Conservation (phyloP, 306 rosid species). For the Parietaria judaica region DNA sequence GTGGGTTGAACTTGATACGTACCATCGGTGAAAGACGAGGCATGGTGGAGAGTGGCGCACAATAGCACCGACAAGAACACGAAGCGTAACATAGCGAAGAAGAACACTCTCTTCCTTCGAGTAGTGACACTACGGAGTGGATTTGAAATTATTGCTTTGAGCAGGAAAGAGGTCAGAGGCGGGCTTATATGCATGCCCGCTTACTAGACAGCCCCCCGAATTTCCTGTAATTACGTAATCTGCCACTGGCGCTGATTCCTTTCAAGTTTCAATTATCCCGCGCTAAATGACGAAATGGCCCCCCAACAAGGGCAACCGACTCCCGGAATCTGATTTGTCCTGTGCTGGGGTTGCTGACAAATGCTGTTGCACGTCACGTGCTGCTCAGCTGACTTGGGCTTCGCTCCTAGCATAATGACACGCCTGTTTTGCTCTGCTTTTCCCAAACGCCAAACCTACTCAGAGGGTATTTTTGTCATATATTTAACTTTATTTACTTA, state of each 20-base stretch:
- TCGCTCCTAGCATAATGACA: slow-evolving; percentile 3
- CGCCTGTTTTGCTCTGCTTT: background rate
- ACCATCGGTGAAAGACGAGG: slow-evolving; percentile 61
- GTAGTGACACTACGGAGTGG: background rate
- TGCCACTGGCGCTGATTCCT: slow-evolving; percentile 34
- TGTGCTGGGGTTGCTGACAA: slow-evolving; percentile 20
- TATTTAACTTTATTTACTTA: too few relatives aligned
- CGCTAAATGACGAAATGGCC: slow-evolving; percentile 15
- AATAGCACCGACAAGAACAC: slow-evolving; percentile 44
- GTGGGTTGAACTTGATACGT: background rate
- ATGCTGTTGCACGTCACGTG: slow-evolving; percentile 35
- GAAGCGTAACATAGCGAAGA: slow-evolving; percentile 20
- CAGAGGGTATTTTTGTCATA: background rate
- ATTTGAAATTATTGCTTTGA: background rate
- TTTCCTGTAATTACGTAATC: slow-evolving; percentile 12
- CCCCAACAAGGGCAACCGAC: slow-evolving; percentile 4
- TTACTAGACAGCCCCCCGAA: slow-evolving; percentile 25
- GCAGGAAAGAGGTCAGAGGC: slow-evolving; percentile 12
- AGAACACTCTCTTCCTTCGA: background rate
- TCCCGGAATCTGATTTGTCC: slow-evolving; percentile 14
- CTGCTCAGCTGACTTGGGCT: slow-evolving; percentile 6
- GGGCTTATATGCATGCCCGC: slow-evolving; percentile 60
- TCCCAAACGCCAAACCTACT: background rate
- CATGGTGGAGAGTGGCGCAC: slow-evolving; percentile 41
- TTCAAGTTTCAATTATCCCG: too few relatives aligned